These are phyloP conservation scores for Globisporangium apiculatum DNA, from an alignment of 352 stramenopile genomes.

Conservation along the genomic window DNA sequence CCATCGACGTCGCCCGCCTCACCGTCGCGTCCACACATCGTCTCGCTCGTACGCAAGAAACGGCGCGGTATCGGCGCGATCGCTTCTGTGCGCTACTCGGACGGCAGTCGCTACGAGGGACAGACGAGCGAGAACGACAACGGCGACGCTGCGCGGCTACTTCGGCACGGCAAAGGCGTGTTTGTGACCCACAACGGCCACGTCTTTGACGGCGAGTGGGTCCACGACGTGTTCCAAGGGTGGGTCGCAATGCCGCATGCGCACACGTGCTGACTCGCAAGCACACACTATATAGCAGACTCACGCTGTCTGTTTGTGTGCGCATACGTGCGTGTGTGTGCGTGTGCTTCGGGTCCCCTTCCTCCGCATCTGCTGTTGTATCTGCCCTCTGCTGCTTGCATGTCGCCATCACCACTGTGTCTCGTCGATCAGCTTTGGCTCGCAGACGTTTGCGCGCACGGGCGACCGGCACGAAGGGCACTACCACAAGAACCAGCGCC, in stretches of 20 bases:
- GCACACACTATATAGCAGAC: background rate
- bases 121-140: conserved; percentile 9
- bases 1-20: background rate
- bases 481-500: conserved; percentile 80
- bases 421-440: conserved; percentile 54
- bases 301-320: background rate
- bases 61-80: conserved; percentile 18
- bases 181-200: conserved; percentile 49
- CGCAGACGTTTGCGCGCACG: conserved; percentile 71
- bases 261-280: background rate
- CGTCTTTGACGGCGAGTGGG: conserved; percentile 77
- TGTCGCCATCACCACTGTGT: background rate
- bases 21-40: conserved; percentile 21
- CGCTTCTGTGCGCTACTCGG: conserved; percentile 45
- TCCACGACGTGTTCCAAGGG: conserved; percentile 78
- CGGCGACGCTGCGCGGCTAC: conserved; percentile 26
- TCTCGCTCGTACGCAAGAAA: conserved; percentile 46
- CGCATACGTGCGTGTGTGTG: background rate
- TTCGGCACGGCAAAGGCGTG: conserved; percentile 55
- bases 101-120: conserved; percentile 65
- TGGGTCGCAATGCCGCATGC: conserved; percentile 21
- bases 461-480: conserved; percentile 84
- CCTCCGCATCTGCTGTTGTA: background rate
- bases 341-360: background rate
- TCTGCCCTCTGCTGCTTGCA: background rate